Base-by-base conservation (phyloP, 2,329 filamentous ascomycete species). In the Cylindrodendrum hubeiense region DNA sequence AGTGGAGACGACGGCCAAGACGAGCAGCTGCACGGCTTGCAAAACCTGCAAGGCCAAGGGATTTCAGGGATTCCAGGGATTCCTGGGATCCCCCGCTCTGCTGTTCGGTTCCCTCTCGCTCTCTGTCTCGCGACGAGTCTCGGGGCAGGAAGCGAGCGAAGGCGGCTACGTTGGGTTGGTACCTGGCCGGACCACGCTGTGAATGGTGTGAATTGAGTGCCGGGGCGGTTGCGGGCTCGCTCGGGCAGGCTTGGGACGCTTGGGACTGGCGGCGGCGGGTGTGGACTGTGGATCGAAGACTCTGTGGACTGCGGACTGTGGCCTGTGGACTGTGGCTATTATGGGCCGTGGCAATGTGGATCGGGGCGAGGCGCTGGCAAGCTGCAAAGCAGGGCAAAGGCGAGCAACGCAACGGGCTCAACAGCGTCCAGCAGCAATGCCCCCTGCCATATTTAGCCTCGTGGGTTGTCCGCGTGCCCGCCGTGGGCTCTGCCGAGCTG, bases 391-490 rank as follows among this genome's bases (percentile, higher is more conserved):
- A 60, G 55, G 43, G 46, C 60, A 43, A 53, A 59, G 58, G 65
- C 67, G 60, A 70, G 60, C 62, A 43, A 34, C 37, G 58, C 56
- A 71, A 67, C 65, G 68, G 66, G 64, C 68, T 65, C 58, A 69
- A 62, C 63, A 50, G 69, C 66, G n/a, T n/a, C n/a, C n/a, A n/a
- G n/a, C 63, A 69, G 60, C 66, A 72, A 66, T n/a, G 61, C 57
- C 71, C 70, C 71, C 63, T 69, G 67, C 68, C 72, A 69, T 56
- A 72, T 67, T 71, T 74, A 74, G 72, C 67, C 72, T 71, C 72
- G 69, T 74, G 71, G 71, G 55, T 56, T 74, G 72, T 63, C 72
- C 72, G 68, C 72, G 72, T 74, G 72, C 72, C 58, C 59, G 46
- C 60, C 55, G 59, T 63, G 55, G 39, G 53, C 47, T 50, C 47